Percentiles rank a stretch among this genome's conserved stretches.
phyloP scores from a whole-genome alignment of 345 rosid genomes.

The Populus davidiana region DNA sequence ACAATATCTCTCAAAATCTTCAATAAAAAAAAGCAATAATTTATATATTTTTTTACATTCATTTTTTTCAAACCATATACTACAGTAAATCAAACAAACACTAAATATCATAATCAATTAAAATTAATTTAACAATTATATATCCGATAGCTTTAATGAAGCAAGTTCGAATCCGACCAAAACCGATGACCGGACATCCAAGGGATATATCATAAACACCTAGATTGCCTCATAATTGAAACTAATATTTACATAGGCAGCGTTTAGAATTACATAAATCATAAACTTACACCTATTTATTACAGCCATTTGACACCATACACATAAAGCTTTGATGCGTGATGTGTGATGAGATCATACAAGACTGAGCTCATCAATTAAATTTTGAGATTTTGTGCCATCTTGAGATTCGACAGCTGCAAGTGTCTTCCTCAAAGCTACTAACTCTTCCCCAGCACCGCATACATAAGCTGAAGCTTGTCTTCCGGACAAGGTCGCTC shows the following conservation, averaged over 20 bases:
- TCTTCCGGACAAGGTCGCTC: conserved; percentile 91
- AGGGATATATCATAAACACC: no score
- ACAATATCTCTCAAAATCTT: no score
- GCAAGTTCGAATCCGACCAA: no score
- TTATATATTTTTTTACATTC: no score
- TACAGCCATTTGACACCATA: conserved; percentile 18
- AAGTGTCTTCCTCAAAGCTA: conserved; percentile 62
- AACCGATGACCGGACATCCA: no score
- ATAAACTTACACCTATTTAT: background rate
- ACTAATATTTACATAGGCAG: background rate
- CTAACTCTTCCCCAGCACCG: conserved; percentile 73
- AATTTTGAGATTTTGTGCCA: conserved; percentile 15
- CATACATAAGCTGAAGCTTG: conserved; percentile 89
- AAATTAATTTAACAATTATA: no score
- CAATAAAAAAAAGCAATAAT: no score
- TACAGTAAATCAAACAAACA: no score
- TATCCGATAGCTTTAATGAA: no score
- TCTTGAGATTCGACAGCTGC: conserved; percentile 36
- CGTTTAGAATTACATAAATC: background rate
- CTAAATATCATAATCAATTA: no score
- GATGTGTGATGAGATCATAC: conserved; percentile 30
- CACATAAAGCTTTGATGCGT: background rate
- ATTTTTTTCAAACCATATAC: no score
- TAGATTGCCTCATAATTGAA: background rate
- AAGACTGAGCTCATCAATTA: conserved; percentile 67